phyloP scores from a whole-genome alignment of 371 early-diverging fungal species.

The Rhizopus arrhizus region DNA sequence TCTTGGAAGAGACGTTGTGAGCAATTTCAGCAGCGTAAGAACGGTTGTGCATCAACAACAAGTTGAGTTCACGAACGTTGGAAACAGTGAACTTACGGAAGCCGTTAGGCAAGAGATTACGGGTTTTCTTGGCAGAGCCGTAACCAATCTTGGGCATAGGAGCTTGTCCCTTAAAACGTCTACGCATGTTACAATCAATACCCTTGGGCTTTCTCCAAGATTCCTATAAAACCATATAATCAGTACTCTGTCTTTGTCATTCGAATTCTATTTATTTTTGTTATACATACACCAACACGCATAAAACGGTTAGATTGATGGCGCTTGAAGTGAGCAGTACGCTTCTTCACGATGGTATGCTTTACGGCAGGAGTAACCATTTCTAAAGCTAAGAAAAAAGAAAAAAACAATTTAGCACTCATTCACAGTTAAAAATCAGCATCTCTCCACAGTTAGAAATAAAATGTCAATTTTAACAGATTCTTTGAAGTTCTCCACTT shows the following conservation, averaged over 20 bases:
- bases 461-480: not conserved
- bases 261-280: not conserved
- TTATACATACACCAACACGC: constrained; percentile 80
- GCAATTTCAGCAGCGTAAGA: constrained; percentile 99
- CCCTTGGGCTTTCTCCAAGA: constrained; percentile 99
- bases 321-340: constrained; percentile 96
- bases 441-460: not conserved
- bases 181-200: constrained; percentile 99
- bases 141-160: constrained; percentile 99
- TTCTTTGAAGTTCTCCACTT: too few relatives aligned
- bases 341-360: constrained; percentile 97
- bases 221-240: constrained; percentile 53
- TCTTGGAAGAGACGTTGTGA: constrained; percentile 96
- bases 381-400: constrained; percentile 33
- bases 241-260: not conserved
- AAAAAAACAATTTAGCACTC: not conserved
- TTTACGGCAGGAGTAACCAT: constrained; percentile 92
- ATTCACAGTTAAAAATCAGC: not conserved
- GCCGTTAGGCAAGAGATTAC: constrained; percentile 96
- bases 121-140: constrained; percentile 95
- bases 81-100: constrained; percentile 97
- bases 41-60: constrained; percentile 98
- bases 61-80: constrained; percentile 95
- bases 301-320: constrained; percentile 99
- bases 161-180: constrained; percentile 96